A percentile compares a stretch with the other conserved stretches of the same genome.
Evolutionary conservation across 2,329 filamentous ascomycete species (phyloP).

Genomic region (Colletotrichum plurivorum): DNA sequence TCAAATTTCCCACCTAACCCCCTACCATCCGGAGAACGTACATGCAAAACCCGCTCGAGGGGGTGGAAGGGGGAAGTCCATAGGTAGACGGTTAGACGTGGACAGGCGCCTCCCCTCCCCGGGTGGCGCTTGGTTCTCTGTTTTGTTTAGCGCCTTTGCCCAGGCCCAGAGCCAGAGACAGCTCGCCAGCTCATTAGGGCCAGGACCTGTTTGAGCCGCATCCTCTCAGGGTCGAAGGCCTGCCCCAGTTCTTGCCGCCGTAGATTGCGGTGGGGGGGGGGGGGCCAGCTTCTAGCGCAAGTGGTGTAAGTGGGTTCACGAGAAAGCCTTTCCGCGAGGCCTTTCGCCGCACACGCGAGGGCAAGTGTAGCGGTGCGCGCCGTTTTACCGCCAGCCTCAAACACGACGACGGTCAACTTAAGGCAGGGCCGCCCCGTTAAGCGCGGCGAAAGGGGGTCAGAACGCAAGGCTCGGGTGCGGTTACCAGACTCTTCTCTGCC

Average conservation of each 20-base stretch:
- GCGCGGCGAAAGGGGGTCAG: not conserved
- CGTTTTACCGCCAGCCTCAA: conserved; percentile 17
- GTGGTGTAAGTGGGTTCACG: conserved; percentile 7
- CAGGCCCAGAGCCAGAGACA: no score
- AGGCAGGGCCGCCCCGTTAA: not conserved
- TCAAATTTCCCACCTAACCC: not conserved
- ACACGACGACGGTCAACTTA: not conserved
- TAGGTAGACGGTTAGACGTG: not conserved
- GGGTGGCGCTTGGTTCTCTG: not conserved
- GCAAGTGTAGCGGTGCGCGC: not conserved
- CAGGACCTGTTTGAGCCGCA: conserved; percentile 14
- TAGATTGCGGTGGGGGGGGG: no score
- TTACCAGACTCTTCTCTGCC: no score
- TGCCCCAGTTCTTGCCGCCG: conserved; percentile 6
- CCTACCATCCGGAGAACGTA: not conserved
- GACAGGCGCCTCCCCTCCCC: not conserved
- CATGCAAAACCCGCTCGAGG: not conserved
- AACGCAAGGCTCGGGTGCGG: not conserved
- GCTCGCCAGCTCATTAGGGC: no score
- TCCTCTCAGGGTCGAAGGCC: conserved; percentile 9
- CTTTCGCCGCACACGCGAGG: not conserved
- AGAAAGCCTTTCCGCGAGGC: not conserved
- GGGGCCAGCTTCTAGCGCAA: not conserved
- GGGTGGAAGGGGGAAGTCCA: not conserved
- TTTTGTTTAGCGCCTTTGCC: conserved; percentile 13